Evolutionary conservation across 345 rosid species (phyloP), one percentile per base, ranked within the genome.

Genomic region (Sisymbrium irio): DNA sequence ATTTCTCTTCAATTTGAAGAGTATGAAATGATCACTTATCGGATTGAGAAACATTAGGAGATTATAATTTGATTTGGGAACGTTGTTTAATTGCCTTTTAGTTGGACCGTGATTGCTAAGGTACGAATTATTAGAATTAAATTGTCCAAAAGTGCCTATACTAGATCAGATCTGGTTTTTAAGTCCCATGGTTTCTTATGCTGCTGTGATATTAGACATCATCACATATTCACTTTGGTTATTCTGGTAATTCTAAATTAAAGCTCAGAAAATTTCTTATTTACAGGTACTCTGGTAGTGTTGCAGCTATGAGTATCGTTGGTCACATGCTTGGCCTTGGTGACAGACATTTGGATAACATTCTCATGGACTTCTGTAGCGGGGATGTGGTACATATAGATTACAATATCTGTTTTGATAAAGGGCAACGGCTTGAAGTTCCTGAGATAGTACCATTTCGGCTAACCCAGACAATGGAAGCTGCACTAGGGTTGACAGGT

Each of bases 391-490:
- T 93, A 46, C 98, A 93, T 81, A 93, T 93, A 51, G 98, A 93
- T 81, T 90, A 93, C 82, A 93, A 93, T 80, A 85, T 93, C 68
- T 93, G 97, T 83, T 93, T 93, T 82, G 98, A 93, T 83, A 93
- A 88, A 81, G 98, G 98, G 60, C 84, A 83, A 81, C 82, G 95
- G 66, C 86, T 93, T 51, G 89, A 93, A 81, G 85, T 93, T 73
- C 97, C 98, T 14, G 98, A 93, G 75, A 88, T 93, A 63, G 97
- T 93, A 77, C 98, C 95, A 69, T 93, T 90, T 76, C 93, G 98
- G 59, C 90, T 93, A 67, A 93, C 97, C 57, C 93, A 88, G 72
- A 90, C 87, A 55, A 85, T 93, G 77, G 98, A 92, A 84, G 83
- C 88, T 41, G 91, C 95, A 35, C 73, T 92, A 58, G 96, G 98